Conservation (phyloP, 148 eudicot species). For the Silene uniflora region DNA sequence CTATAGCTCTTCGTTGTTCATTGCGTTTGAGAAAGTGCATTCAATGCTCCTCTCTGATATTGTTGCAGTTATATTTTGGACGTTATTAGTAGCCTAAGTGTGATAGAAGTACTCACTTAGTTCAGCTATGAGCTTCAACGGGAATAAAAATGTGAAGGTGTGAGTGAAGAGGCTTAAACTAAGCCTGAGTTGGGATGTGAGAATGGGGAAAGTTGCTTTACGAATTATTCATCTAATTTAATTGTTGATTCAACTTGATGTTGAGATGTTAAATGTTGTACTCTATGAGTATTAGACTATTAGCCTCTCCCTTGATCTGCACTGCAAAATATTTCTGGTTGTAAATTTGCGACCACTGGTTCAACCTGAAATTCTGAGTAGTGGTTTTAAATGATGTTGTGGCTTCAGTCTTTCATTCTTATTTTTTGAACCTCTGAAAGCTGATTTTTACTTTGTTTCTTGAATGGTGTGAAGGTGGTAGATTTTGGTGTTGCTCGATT, state of each 20-base stretch:
- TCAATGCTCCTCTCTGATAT: background rate
- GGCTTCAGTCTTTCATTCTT: background rate
- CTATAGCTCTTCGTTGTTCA: too few relatives aligned
- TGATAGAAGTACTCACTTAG: background rate
- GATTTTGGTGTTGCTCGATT: constrained; percentile 97
- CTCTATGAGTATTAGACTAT: background rate
- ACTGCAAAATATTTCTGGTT: background rate
- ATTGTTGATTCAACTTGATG: background rate
- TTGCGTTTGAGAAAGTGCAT: too few relatives aligned
- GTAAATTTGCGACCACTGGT: background rate
- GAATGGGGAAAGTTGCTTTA: background rate
- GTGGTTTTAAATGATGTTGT: background rate
- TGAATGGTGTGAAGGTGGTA: constrained; percentile 87
- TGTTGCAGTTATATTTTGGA: background rate
- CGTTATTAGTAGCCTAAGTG: background rate
- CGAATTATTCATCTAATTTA: background rate
- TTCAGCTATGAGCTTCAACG: too few relatives aligned
- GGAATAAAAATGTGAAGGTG: background rate
- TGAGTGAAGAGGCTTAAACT: too few relatives aligned
- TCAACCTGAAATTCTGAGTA: constrained; percentile 9
- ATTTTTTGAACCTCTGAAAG: background rate
- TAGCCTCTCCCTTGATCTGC: background rate
- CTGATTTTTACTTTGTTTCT: constrained; percentile 15
- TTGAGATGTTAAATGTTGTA: background rate
- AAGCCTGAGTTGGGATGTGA: background rate